Evolutionary conservation across 2,329 filamentous ascomycete genomes (phyloP).

Genomic region (Xylaria sp.): DNA sequence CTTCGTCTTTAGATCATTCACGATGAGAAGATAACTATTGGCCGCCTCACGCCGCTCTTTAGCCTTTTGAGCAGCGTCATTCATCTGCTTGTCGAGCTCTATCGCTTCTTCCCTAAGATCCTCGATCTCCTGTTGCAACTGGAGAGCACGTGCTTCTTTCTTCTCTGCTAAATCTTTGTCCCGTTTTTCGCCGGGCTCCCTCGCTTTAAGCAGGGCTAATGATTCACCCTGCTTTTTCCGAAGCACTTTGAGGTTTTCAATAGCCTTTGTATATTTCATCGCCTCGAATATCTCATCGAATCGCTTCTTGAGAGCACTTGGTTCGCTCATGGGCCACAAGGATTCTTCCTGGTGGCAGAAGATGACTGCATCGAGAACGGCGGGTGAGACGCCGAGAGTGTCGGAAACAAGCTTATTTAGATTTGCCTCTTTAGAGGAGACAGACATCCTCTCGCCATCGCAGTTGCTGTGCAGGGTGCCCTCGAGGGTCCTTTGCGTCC

Average conservation of each 20-base stretch:
- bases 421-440: conserved; percentile 83
- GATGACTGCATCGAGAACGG: conserved; percentile 92
- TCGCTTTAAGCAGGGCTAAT: conserved; percentile 75
- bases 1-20: conserved; percentile 80
- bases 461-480: conserved; percentile 78
- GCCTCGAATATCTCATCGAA: conserved; percentile 99
- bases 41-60: conserved; percentile 77
- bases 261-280: conserved; percentile 94
- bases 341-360: conserved; percentile 99
- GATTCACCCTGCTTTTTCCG: conserved; percentile 84
- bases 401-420: conserved; percentile 86
- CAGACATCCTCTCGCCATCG: conserved; percentile 80
- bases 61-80: conserved; percentile 66
- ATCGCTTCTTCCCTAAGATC: conserved; percentile 67
- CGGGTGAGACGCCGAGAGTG: conserved; percentile 87
- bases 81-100: conserved; percentile 68
- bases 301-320: conserved; percentile 84
- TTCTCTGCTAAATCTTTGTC: conserved; percentile 87
- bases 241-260: conserved; percentile 90
- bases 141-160: conserved; percentile 71
- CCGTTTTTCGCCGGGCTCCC: conserved; percentile 79
- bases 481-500: conserved; percentile 85
- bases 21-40: conserved; percentile 76
- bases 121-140: conserved; percentile 74
- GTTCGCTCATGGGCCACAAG: conserved; percentile 94